Base-by-base conservation (phyloP, 768 basidiomycete genomes). In the Suillus placidus region DNA sequence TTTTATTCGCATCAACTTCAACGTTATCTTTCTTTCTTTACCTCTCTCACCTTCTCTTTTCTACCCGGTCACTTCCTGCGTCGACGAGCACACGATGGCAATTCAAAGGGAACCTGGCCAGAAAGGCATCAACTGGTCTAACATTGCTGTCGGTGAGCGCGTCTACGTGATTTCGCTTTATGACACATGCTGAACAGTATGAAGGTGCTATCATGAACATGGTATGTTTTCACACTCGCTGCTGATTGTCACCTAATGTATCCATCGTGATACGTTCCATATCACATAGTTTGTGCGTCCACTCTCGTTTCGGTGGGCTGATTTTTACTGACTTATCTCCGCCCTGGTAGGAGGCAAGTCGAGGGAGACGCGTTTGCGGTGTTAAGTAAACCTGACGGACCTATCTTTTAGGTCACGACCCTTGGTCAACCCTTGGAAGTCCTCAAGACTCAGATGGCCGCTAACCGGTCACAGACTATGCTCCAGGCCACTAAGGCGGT, bases 371-470 rank as follows among this genome's bases (percentile, higher is more conserved):
- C 35, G 51, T 52, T 42, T 30, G 9, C 12, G 38, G 35, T 30
- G 30, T 45, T 66, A 37, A 23, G 35, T 4, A 47, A 52, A 61
- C 34, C 40, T 51, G 26, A 65, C 69, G 38, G n/a, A 52, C 37
- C 18, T 61, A 63, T 34, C 60, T 43, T 16, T 51, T 73, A 98
- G 91, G 97, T 99, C 70, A 98, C 97, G 64, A 98, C 97, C 10
- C 87, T 99, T 37, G 97, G 97, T 43, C 97, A 99, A 82, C 97
- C 97, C 26, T 82, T 99, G 65, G 97, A 99, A 81, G 97, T 99
- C 40, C 80, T 99, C 70, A 99, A 99, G 81, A 99, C 97, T 20
- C 97, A 99, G 77, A 99, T 99, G 97, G 97, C 97, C 65, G 94
- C 95, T 67, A 96, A 97, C 82, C 89, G 97, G 67, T 88, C 86